Base-by-base conservation (phyloP, 129 eudicot species). In the Daucus carota region DNA sequence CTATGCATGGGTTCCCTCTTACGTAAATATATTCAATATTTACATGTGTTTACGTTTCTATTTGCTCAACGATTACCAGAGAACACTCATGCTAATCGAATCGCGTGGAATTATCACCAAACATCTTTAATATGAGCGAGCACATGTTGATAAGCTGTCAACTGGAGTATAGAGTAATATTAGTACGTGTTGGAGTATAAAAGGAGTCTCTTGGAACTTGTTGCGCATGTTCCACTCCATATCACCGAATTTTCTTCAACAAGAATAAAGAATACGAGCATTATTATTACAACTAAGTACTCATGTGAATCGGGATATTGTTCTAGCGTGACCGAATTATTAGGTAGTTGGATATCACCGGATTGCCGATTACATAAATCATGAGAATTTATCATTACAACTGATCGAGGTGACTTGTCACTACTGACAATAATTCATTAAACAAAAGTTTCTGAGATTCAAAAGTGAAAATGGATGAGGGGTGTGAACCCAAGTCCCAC, bases 171-270 rank as follows among this genome's bases (percentile, higher is more conserved):
- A 38, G 18, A 20, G 13, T 8, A n/a, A 8, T 54, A n/a, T 54
- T 13, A 20, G 28, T 22, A 7, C n/a, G n/a, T n/a, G n/a, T n/a
- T 57, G 65, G 65, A 57, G 70, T 33, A 65, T 65, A 31, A 65
- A 65, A 65, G 70, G 31, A 3, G 41, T 31, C 9, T 29, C 36
- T 65, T 65, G 70, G 70, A 65, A 65, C 70, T 65, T 65, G 70
- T 65, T 31, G 70, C n/a, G 70, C 70, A 65, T 65, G 36, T 29
- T 65, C n/a, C 9, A 15, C n/a, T 33, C 13, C n/a, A 13, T 65
- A 15, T n/a, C 65, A 57, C 65, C 65, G 65, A 57, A 57, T 57
- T 57, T 57, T 57, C 65, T 57, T 57, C 0, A 9, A 9, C 11
- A 57, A 57, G 1, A 54, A n/a, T n/a, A 54, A 54, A 54, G 8